Evolutionary conservation across 1,284 basidiomycete genomes (phyloP).

Genomic region (Hymenochaete sp.): DNA sequence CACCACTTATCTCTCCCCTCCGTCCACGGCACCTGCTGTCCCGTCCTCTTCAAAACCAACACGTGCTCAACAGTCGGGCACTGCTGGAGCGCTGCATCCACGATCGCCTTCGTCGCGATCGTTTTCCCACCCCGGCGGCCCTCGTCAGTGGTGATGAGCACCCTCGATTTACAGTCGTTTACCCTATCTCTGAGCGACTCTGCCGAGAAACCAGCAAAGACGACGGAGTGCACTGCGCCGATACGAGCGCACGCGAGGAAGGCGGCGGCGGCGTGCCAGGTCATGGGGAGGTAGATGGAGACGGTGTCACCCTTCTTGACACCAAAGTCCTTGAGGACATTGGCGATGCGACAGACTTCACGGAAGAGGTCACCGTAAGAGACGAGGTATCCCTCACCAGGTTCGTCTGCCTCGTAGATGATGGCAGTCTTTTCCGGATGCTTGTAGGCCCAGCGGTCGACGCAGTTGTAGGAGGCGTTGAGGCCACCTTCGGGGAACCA

Average conservation of each 20-base stretch:
- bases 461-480: constrained; percentile 95
- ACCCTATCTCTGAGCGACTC: constrained; percentile 93
- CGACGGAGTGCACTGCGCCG: constrained; percentile 96
- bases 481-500: constrained; percentile 93
- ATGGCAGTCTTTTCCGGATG: constrained; percentile 92
- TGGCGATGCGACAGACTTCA: constrained; percentile 86
- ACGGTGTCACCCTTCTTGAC: constrained; percentile 96
- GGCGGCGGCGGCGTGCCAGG: constrained; percentile 89
- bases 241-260: constrained; percentile 97
- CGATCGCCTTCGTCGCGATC: constrained; percentile 94
- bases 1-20: constrained; percentile 92
- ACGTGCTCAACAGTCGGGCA: constrained; percentile 87
- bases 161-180: constrained; percentile 81
- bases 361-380: constrained; percentile 81
- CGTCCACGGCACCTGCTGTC: constrained; percentile 75
- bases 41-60: constrained; percentile 85
- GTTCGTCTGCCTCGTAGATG: constrained; percentile 98
- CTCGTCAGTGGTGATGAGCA: constrained; percentile 95
- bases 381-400: constrained; percentile 70
- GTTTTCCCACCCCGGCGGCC: constrained; percentile 89
- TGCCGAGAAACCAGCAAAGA: constrained; percentile 97
- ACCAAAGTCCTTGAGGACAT: constrained; percentile 85
- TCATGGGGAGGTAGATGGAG: constrained; percentile 84
- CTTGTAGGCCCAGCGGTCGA: constrained; percentile 92
- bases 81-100: constrained; percentile 85